Conservation (phyloP, 2,329 filamentous ascomycete genomes). For the Curvularia spicifera region DNA sequence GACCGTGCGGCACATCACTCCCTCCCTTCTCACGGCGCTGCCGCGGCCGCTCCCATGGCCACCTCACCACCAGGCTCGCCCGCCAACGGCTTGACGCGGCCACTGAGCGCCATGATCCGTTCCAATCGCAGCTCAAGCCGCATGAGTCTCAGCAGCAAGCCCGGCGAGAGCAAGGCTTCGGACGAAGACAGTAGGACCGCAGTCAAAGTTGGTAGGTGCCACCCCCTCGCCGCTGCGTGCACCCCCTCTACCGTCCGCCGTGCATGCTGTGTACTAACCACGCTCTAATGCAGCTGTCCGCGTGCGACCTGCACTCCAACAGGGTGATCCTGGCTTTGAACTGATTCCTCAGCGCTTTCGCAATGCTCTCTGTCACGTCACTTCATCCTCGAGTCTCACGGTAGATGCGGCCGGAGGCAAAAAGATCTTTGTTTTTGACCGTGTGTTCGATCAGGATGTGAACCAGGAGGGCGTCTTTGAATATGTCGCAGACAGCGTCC, state of each 20-base stretch:
- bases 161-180: conserved; percentile 78
- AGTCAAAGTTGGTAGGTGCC: conserved; percentile 89
- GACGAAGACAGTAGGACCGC: conserved; percentile 91
- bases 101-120: conserved; percentile 81
- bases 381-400: conserved; percentile 80
- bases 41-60: conserved; percentile 43
- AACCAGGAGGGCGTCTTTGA: conserved; percentile 92
- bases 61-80: conserved; percentile 49
- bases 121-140: conserved; percentile 81
- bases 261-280: conserved; percentile 30
- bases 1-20: conserved; percentile 22
- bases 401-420: conserved; percentile 92
- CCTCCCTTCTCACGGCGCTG: conserved; percentile 25
- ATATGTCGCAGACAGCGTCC: conserved; percentile 88
- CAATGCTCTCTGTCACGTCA: conserved; percentile 87
- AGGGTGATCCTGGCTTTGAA: conserved; percentile 89
- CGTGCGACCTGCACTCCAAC: conserved; percentile 82
- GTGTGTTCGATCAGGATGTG: conserved; percentile 84
- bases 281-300: conserved; percentile 73
- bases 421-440: conserved; percentile 96
- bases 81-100: conserved; percentile 61
- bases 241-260: conserved; percentile 10
- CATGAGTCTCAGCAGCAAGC: conserved; percentile 81
- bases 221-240: background rate
- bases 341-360: conserved; percentile 96